Percentiles rank a stretch among this genome's conserved stretches.
Conservation (phyloP, 2,329 filamentous ascomycete genomes). For the Xylariales sp. region DNA sequence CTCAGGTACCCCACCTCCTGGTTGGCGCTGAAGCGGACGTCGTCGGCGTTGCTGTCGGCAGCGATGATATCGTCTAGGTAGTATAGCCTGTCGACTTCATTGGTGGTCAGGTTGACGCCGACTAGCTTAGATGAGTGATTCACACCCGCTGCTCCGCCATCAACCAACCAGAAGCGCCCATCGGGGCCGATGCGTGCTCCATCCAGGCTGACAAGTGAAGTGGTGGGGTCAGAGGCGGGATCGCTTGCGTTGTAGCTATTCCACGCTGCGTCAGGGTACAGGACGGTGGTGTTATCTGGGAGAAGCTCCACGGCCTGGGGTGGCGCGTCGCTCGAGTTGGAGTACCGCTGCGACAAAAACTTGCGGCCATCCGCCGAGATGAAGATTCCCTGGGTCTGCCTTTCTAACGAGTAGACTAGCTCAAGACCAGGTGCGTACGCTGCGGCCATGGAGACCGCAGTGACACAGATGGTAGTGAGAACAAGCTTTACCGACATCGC, state of each 20-base stretch:
- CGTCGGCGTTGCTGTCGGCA: slow-evolving; percentile 54
- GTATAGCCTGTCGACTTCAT: neutral
- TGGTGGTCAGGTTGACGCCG: neutral
- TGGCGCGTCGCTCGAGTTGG: neutral
- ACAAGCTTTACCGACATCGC: too few species aligned
- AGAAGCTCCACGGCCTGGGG: neutral
- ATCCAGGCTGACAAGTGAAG: neutral
- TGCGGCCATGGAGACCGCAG: too few species aligned
- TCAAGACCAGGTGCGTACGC: neutral
- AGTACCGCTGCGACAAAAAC: neutral
- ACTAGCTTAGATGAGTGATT: neutral
- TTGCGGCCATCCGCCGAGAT: neutral
- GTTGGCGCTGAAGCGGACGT: slow-evolving; percentile 51
- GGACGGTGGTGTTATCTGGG: neutral
- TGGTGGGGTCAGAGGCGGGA: neutral
- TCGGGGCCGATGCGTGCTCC: neutral
- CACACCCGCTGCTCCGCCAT: neutral
- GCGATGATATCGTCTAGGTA: slow-evolving; percentile 1
- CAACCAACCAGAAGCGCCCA: neutral
- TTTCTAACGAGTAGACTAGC: neutral
- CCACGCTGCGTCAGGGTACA: neutral
- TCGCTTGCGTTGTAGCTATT: slow-evolving; percentile 2
- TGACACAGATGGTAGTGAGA: too few species aligned
- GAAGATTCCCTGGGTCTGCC: neutral
- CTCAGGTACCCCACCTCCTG: slow-evolving; percentile 77